Evolutionary conservation across 441 rosid genomes (phyloP).

Genomic region (Populus trichocarpa): DNA sequence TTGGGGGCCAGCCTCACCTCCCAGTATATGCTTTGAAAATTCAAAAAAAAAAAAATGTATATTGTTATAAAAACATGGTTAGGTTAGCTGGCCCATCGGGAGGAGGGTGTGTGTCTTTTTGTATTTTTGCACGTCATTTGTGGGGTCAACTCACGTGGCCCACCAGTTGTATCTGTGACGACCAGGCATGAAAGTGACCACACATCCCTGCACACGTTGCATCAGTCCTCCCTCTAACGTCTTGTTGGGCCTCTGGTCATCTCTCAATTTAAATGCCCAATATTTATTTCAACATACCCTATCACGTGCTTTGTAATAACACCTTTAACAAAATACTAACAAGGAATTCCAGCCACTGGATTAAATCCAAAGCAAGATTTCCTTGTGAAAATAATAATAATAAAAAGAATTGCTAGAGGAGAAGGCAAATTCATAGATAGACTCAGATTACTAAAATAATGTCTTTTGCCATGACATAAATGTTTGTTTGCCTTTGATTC

Average conservation of each 20-base stretch:
- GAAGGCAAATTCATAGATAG: too few relatives aligned
- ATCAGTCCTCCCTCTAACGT: not conserved
- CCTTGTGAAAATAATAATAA: too few relatives aligned
- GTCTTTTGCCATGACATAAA: too few relatives aligned
- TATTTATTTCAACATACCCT: not conserved
- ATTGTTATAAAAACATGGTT: not conserved
- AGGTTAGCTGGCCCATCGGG: slow-evolving; percentile 16
- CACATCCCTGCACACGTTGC: slow-evolving; percentile 34
- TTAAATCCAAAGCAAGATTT: too few relatives aligned
- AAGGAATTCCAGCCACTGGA: too few relatives aligned
- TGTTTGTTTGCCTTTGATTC: too few relatives aligned
- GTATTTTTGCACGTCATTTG: slow-evolving; percentile 58
- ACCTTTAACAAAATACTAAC: too few relatives aligned
- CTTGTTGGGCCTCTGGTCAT: not conserved
- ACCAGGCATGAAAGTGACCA: slow-evolving; percentile 44
- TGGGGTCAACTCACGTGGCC: slow-evolving; percentile 51
- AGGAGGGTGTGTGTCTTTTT: slow-evolving; percentile 11
- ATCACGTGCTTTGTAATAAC: not conserved
- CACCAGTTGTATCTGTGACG: slow-evolving; percentile 27
- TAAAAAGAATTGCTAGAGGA: too few relatives aligned
- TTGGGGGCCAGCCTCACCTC: not conserved
- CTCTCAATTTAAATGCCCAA: not conserved
- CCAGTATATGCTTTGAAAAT: not conserved
- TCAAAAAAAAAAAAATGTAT: too few relatives aligned
- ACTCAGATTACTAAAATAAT: too few relatives aligned